Evolutionary conservation across 1,284 basidiomycete genomes (phyloP).

Genomic region (Cryptococcus hybrid): DNA sequence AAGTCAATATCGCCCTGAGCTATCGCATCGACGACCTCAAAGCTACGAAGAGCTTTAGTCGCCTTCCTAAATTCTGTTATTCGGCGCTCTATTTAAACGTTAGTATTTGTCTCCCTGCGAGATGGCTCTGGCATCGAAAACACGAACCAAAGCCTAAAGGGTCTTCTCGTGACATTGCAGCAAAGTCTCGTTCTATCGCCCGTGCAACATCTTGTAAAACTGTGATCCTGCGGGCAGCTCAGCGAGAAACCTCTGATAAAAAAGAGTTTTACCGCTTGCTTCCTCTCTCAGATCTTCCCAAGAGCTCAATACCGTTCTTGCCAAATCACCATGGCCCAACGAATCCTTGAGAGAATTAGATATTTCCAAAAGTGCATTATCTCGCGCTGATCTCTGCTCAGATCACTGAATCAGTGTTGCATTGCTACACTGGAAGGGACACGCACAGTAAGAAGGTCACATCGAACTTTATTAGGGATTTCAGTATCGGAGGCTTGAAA

Average conservation of each 20-base stretch:
- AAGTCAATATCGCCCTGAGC: constrained; percentile 6
- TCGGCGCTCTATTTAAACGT: constrained; percentile 1
- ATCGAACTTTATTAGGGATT: constrained; percentile 14
- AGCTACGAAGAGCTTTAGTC: constrained; percentile 9
- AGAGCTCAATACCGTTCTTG: constrained; percentile 6
- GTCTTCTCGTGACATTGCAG: constrained; percentile 11
- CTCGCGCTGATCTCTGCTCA: constrained; percentile 8
- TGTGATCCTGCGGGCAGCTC: neutral
- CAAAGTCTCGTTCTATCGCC: constrained; percentile 12
- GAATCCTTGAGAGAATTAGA: constrained; percentile 7
- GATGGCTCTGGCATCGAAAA: neutral
- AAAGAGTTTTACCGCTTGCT: neutral
- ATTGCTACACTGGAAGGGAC: neutral
- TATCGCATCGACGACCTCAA: constrained; percentile 10
- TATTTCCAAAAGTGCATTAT: constrained; percentile 7
- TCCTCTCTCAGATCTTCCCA: constrained; percentile 15
- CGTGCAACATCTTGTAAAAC: constrained; percentile 5
- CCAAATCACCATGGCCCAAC: constrained; percentile 14
- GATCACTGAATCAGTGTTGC: neutral
- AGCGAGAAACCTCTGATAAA: neutral
- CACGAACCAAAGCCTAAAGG: constrained; percentile 9
- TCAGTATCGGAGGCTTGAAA: constrained; percentile 14
- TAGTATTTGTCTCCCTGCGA: neutral
- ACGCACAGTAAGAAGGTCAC: constrained; percentile 12
- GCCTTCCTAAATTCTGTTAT: constrained; percentile 10